These are phyloP conservation scores for Cucumis cinereus DNA, from an alignment of 306 rosid genomes.

Conservation along the genomic window DNA sequence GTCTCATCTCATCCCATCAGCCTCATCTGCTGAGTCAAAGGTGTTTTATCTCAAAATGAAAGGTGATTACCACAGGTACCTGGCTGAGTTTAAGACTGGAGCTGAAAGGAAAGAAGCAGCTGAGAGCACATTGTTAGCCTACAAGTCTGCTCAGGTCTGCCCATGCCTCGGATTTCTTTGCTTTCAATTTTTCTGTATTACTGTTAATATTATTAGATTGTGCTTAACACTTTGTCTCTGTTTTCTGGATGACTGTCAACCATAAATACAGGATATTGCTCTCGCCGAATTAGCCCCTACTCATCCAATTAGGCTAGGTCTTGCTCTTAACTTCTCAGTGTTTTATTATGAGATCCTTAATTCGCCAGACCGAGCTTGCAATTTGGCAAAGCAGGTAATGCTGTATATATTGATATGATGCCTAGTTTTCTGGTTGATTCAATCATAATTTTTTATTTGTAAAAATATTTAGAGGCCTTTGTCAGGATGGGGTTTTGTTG, in stretches of 20 bases:
- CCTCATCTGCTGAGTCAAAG: conserved; percentile 64
- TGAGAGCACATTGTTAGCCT: conserved; percentile 82
- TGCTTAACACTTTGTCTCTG: not conserved
- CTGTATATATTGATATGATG: not conserved
- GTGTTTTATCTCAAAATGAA: conserved; percentile 92
- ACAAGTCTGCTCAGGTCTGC: conserved; percentile 87
- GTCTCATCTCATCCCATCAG: conserved; percentile 76
- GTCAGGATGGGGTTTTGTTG: no score
- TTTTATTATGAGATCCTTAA: conserved; percentile 92
- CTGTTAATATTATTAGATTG: not conserved
- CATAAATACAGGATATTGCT: conserved; percentile 64
- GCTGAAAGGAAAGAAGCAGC: conserved; percentile 87
- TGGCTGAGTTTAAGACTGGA: conserved; percentile 86
- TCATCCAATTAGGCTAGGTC: conserved; percentile 94
- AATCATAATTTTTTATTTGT: not conserved
- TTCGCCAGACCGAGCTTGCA: conserved; percentile 97
- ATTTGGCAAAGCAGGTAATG: conserved; percentile 80
- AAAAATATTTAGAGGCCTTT: not conserved
- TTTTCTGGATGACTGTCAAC: not conserved
- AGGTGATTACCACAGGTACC: conserved; percentile 91
- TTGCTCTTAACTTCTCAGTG: conserved; percentile 94
- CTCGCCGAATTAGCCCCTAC: conserved; percentile 68
- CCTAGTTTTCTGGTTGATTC: not conserved
- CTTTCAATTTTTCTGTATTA: not conserved
- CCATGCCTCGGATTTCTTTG: not conserved